Base-by-base conservation (phyloP, 495 filamentous ascomycete species). In the Penicillium macrosclerotiorum region DNA sequence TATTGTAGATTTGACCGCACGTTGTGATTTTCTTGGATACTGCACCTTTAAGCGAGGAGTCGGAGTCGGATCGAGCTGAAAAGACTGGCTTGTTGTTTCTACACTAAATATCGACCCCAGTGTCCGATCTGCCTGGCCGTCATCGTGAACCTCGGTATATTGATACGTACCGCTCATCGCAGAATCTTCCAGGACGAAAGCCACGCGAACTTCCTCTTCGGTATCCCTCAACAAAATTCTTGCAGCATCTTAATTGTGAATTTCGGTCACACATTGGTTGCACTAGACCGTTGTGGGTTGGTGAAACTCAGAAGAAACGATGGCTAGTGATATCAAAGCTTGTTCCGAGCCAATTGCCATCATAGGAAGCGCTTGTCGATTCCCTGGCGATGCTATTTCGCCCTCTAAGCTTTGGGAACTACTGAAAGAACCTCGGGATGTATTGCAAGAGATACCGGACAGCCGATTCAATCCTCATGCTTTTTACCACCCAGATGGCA, bases 361-460 rank as follows among this genome's bases (percentile, higher is more conserved):
- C 19, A 57, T 74, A 25, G 72, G 73, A 43, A 73, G 65, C 52
- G 65, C 72, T 16, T 84, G 68, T 52, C 56, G 67, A 19, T 80
- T 86, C 47, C 80, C 83, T n/a, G 81, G 62, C 22, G 55, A 60
- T 39, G 53, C 68, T 51, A 55, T 40, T 18, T 57, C 65, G 25
- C 61, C 69, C 13, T 55, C 57, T 18, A 57, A 62, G 43, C 50
- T 77, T 16, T 68, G 64, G 60, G 56, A 68, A 16, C 41, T 70
- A 35, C 54, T 75, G 42, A 47, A 36, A 24, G 31, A 57, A 9
- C 63, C 60, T 26, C 48, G 63, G 22, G 67, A 71, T 42, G 64
- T 65, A 3, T 50, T 62, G 62, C 65, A 29, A 1, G 51, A 64
- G 16, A 67, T 73, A 8, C 71, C 72, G 1, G 29, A 44, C 2